Percentiles rank a stretch among this genome's conserved stretches.
phyloP scores from a whole-genome alignment of 805 yeast genomes.

The Spathaspora hagerdaliae region DNA sequence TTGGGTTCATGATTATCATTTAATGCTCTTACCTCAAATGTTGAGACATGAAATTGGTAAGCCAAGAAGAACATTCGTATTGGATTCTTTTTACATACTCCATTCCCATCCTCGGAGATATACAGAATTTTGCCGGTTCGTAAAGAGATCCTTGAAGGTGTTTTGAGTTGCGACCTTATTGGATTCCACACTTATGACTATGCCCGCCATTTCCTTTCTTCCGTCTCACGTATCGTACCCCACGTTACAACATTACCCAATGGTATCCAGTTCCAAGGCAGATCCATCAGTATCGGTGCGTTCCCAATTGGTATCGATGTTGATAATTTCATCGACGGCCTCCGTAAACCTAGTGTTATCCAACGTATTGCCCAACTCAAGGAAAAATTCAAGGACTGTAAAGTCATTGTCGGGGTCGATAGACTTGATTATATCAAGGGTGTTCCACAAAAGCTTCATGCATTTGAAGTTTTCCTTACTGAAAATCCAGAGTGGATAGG shows the following conservation, averaged over 20 bases:
- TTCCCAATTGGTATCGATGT: conserved; percentile 99
- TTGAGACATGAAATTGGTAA: conserved; percentile 58
- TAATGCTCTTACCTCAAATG: conserved; percentile 92
- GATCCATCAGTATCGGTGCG: conserved; percentile 85
- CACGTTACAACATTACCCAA: conserved; percentile 84
- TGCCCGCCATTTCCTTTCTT: conserved; percentile 90
- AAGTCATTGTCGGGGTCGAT: conserved; percentile 94
- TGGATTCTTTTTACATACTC: conserved; percentile 95
- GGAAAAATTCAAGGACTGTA: conserved; percentile 65
- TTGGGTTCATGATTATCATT: conserved; percentile 98
- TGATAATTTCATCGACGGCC: conserved; percentile 80
- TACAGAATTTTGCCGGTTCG: conserved; percentile 95
- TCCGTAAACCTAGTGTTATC: conserved; percentile 58
- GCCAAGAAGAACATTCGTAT: conserved; percentile 57
- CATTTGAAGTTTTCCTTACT: conserved; percentile 85
- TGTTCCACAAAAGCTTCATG: conserved; percentile 95
- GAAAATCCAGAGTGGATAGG: conserved; percentile 99
- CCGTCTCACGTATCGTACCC: conserved; percentile 74
- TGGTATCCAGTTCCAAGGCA: conserved; percentile 74
- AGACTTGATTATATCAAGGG: conserved; percentile 96
- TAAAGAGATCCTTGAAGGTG: conserved; percentile 86
- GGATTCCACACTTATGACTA: conserved; percentile 99
- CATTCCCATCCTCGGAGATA: conserved; percentile 96
- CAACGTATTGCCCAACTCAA: conserved; percentile 61
- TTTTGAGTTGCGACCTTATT: conserved; percentile 86